A percentile compares a stretch with the other conserved stretches of the same genome.
Conservation (phyloP, 1,284 basidiomycete species). For the Fistulinella cinereoalba region DNA sequence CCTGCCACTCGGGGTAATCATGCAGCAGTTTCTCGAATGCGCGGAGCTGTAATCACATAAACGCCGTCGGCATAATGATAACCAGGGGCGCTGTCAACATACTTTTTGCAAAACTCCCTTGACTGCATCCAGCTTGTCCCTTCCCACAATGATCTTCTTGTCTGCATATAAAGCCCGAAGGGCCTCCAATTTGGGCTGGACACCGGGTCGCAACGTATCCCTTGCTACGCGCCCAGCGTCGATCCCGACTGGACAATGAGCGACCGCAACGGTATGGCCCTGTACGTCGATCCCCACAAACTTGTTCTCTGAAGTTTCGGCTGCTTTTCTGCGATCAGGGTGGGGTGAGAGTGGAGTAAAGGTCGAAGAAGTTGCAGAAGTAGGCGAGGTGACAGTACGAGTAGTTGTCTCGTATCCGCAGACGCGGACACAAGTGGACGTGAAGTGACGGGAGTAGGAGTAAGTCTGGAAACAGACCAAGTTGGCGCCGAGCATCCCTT, state of each 20-base stretch:
- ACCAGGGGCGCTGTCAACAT: neutral
- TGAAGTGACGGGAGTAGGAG: conserved; percentile 95
- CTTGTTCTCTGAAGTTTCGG: conserved; percentile 21
- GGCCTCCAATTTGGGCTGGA: conserved; percentile 86
- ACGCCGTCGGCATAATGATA: conserved; percentile 5
- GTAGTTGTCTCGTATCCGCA: conserved; percentile 91
- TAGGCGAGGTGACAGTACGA: conserved; percentile 40
- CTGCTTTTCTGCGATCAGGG: conserved; percentile 37
- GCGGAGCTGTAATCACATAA: conserved; percentile 58
- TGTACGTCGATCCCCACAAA: conserved; percentile 80
- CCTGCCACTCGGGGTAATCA: conserved; percentile 95
- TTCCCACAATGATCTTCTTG: conserved; percentile 98
- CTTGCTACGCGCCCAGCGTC: conserved; percentile 87
- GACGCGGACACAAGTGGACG: conserved; percentile 92
- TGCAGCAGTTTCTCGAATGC: conserved; percentile 94
- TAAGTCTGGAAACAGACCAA: conserved; percentile 98
- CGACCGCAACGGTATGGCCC: conserved; percentile 83
- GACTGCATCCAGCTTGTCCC: conserved; percentile 98
- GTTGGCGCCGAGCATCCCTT: conserved; percentile 98
- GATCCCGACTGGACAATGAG: conserved; percentile 96
- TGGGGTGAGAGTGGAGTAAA: conserved; percentile 4
- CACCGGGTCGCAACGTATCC: conserved; percentile 81
- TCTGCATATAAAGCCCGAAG: conserved; percentile 86
- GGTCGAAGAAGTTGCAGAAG: conserved; percentile 31
- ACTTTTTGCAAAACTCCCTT: conserved; percentile 98